Percentiles rank a stretch among this genome's conserved stretches.
Evolutionary conservation across 2,329 filamentous ascomycete genomes (phyloP).

Genomic region (Claviceps fusiformis): DNA sequence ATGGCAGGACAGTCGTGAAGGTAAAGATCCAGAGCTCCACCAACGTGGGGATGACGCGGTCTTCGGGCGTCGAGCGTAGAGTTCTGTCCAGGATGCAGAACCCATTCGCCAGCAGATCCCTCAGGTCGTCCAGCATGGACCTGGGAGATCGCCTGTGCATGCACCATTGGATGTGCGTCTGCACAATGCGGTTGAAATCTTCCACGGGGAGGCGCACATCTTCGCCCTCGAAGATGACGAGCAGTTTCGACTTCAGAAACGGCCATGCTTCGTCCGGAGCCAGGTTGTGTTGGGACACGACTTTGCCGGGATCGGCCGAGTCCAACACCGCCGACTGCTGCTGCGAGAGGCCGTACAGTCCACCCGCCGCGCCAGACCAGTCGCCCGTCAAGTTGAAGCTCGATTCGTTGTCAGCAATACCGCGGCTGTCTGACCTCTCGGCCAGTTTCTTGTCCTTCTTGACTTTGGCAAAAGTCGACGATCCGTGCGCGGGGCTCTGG

Average conservation of each 20-base stretch:
- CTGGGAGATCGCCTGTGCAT: slow-evolving; percentile 59
- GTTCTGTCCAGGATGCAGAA: slow-evolving; percentile 80
- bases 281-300: slow-evolving; percentile 52
- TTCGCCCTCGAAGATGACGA: slow-evolving; percentile 71
- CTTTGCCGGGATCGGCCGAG: slow-evolving; percentile 40
- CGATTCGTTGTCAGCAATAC: slow-evolving; percentile 37
- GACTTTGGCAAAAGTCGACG: slow-evolving; percentile 60
- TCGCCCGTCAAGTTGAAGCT: slow-evolving; percentile 26
- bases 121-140: slow-evolving; percentile 60
- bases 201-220: slow-evolving; percentile 69
- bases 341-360: slow-evolving; percentile 31
- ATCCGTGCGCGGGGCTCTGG: slow-evolving; percentile 53
- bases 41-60: slow-evolving; percentile 75
- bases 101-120: slow-evolving; percentile 64
- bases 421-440: slow-evolving; percentile 40
- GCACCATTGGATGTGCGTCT: slow-evolving; percentile 64
- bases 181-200: slow-evolving; percentile 71
- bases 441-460: slow-evolving; percentile 79
- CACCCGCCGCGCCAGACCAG: slow-evolving; percentile 42
- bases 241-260: slow-evolving; percentile 58
- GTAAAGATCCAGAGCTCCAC: slow-evolving; percentile 92
- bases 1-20: slow-evolving; percentile 80
- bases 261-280: slow-evolving; percentile 71
- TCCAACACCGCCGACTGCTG: slow-evolving; percentile 34
- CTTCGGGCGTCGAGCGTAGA: slow-evolving; percentile 64